Evolutionary conservation across 2,329 filamentous ascomycete species (phyloP), one percentile per base, ranked within the genome.

Genomic region (Aspergillus quadrilineatus): DNA sequence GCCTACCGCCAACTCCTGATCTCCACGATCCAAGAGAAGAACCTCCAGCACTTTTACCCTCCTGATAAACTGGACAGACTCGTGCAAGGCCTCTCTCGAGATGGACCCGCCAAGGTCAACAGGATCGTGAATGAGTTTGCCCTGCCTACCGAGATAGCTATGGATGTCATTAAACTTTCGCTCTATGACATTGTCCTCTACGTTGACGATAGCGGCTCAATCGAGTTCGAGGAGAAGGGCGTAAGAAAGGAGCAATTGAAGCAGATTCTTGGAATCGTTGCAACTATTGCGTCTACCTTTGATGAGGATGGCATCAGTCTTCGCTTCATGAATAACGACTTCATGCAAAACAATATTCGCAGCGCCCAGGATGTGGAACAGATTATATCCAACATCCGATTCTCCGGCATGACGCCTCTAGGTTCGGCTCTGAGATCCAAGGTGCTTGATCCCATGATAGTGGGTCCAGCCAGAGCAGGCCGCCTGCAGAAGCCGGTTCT

Each of bases 171-270:
- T 66, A 84, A 85, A 67, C 76, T 87, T 28, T 78, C 82, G 4
- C 73, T 87, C 28, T 87, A 84, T 69, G 85, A 87, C 64, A 79
- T 86, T 37, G 75, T 86, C 44, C 73, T 87, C 48, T 87, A 85
- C 67, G 83, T 87, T 54, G 85, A 89, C 63, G 86, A 89, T 75
- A 86, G 83, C 67, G 86, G 86, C 43, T 88, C 85, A 17, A 89
- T 89, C 79, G 79, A 82, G 55, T 88, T 89, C 61, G 85, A 88
- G 65, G 85, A 88, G 67, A 80, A 82, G 56, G 86, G 85, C 43
- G 80, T 85, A 64, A 83, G 86, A 58, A 87, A 88, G 73, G 82
- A 85, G 60, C 85, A 89, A 63, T 74, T 89, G 62, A 81, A 82
- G 67, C 77, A 87, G 63, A 87, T 88, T 63, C 71, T 89, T 60